These are phyloP conservation scores for Lipomyces yamadae DNA, from an alignment of 805 yeast genomes.

Conservation along the genomic window DNA sequence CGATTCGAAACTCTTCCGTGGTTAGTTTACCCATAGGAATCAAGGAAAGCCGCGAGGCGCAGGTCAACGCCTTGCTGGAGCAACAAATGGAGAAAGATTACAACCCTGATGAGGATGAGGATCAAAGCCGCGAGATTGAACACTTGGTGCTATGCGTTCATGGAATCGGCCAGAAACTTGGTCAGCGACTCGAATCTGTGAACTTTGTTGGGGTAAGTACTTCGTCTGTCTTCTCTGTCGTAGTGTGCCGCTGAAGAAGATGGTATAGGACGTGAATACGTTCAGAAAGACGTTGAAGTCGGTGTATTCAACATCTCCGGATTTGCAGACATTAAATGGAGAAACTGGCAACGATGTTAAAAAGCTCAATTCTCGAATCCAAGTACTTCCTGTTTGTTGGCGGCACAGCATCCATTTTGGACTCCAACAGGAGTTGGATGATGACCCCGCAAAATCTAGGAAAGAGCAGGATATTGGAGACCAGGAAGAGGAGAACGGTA, in stretches of 20 bases:
- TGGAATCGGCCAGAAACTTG: slow-evolving; percentile 91
- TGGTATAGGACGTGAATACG: slow-evolving; percentile 36
- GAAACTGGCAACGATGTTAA: slow-evolving; percentile 15
- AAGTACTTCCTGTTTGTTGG: slow-evolving; percentile 92
- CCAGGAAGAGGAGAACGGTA: slow-evolving; percentile 49
- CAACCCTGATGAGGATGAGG: slow-evolving; percentile 26
- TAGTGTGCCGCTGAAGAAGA: not conserved
- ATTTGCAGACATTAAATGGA: slow-evolving; percentile 36
- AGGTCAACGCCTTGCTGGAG: slow-evolving; percentile 28
- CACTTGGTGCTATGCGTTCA: slow-evolving; percentile 86
- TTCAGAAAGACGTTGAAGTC: slow-evolving; percentile 37
- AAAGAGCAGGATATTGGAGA: slow-evolving; percentile 34
- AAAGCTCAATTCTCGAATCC: slow-evolving; percentile 56
- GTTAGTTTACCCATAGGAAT: slow-evolving; percentile 5
- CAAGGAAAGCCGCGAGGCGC: slow-evolving; percentile 23
- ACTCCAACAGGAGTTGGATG: slow-evolving; percentile 15
- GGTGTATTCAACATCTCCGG: slow-evolving; percentile 33
- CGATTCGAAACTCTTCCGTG: slow-evolving; percentile 1
- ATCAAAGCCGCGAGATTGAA: slow-evolving; percentile 51
- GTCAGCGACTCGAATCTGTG: slow-evolving; percentile 75
- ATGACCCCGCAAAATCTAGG: slow-evolving; percentile 7
- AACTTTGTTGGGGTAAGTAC: slow-evolving; percentile 74
- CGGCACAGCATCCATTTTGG: slow-evolving; percentile 59
- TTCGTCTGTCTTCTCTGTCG: not conserved
- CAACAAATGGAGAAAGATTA: slow-evolving; percentile 43